A percentile compares a stretch with the other conserved stretches of the same genome.
Conservation (phyloP, 2,329 filamentous ascomycete genomes). For the Rhynchosporium agropyri region DNA sequence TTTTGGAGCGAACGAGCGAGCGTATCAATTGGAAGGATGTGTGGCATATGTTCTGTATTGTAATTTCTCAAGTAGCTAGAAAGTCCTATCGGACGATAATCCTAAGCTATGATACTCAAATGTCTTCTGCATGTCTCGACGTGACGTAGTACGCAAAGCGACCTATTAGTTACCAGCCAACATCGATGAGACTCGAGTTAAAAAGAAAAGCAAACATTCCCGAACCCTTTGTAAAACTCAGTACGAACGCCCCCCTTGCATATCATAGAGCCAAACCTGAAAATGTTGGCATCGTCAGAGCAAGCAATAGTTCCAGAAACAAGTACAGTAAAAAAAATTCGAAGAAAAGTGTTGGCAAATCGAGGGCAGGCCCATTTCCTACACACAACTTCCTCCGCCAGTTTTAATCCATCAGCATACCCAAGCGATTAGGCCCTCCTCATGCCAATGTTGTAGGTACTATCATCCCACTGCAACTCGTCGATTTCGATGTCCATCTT, state of each 20-base stretch:
- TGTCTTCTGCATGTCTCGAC: neutral
- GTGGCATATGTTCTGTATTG: conserved; percentile 16
- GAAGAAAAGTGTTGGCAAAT: neutral
- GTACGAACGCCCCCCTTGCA: neutral
- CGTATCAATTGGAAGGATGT: conserved; percentile 1
- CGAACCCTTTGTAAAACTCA: too few relatives aligned
- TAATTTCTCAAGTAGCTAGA: conserved; percentile 22
- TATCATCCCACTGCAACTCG: conserved; percentile 36
- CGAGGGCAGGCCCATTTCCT: neutral
- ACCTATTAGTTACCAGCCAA: neutral
- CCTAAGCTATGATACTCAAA: conserved; percentile 12
- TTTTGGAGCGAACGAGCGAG: conserved; percentile 15
- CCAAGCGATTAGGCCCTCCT: conserved; percentile 10
- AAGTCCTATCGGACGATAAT: conserved; percentile 18
- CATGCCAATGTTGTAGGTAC: conserved; percentile 32
- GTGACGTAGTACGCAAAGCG: neutral
- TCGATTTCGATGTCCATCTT: conserved; percentile 34
- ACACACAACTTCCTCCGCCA: neutral
- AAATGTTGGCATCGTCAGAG: neutral
- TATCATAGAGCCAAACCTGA: conserved; percentile 1
- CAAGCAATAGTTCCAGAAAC: neutral
- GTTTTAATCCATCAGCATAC: neutral
- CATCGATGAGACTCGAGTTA: neutral
- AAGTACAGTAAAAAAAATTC: neutral
- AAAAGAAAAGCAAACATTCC: neutral